Evolutionary conservation across 2,329 filamentous ascomycete genomes (phyloP).

Genomic region (Knoxdaviesia capensis): DNA sequence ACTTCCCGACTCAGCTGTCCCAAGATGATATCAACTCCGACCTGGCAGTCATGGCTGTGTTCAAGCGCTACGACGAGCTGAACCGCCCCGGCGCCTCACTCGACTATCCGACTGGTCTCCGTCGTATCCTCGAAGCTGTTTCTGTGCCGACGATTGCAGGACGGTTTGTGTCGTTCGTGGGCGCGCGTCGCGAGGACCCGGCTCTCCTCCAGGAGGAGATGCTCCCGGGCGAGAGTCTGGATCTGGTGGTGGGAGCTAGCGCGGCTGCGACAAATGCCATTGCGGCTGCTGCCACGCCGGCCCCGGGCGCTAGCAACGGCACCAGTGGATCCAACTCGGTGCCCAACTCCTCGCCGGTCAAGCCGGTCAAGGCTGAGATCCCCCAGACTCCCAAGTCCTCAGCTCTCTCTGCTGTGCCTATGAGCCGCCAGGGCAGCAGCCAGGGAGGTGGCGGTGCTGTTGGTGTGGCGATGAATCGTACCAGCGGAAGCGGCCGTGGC

Average conservation of each 20-base stretch:
- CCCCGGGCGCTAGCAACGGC: too few species aligned
- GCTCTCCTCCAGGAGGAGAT: constrained; percentile 25
- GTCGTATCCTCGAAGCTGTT: constrained; percentile 34
- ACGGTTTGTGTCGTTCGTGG: constrained; percentile 27
- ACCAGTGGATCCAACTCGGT: too few species aligned
- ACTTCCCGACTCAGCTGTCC: constrained; percentile 29
- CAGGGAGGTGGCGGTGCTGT: constrained; percentile 9
- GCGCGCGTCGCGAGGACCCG: constrained; percentile 22
- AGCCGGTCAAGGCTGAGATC: too few species aligned
- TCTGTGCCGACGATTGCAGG: constrained; percentile 25
- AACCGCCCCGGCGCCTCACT: constrained; percentile 35
- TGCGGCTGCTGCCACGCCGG: too few species aligned
- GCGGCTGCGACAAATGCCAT: too few species aligned
- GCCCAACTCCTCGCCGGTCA: too few species aligned
- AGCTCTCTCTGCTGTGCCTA: constrained; percentile 17
- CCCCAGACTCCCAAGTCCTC: too few species aligned
- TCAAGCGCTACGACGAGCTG: constrained; percentile 32
- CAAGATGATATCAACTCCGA: constrained; percentile 33
- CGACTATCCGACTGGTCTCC: constrained; percentile 30
- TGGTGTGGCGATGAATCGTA: constrained; percentile 35
- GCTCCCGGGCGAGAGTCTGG: too few species aligned
- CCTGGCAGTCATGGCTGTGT: constrained; percentile 35
- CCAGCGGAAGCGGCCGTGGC: constrained; percentile 27
- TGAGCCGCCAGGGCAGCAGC: constrained; percentile 35
- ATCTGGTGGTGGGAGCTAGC: too few species aligned